Evolutionary conservation across 306 rosid species (phyloP), one percentile per base, ranked within the genome.

Genomic region (Alnus rubra): DNA sequence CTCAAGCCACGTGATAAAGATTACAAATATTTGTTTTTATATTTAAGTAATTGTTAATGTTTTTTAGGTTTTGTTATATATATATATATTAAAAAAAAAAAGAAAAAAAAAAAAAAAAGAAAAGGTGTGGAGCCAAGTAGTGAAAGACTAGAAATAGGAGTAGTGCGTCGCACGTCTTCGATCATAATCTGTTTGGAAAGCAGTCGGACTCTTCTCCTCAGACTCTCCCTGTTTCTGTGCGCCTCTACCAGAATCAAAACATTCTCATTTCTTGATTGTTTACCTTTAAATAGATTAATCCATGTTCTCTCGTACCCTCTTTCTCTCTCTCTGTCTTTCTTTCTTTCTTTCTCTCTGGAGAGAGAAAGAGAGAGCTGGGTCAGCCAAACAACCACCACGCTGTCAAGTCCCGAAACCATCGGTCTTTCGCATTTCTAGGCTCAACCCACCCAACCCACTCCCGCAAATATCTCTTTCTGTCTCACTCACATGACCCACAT

Each of bases 381-480:
- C 64, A 68, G 15, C 14, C 33, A 68, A 16, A 42, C 72, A 42
- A 42, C n/a, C 59, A 12, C 83, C 76, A 50, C 49, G 59, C 88
- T 79, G 87, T 81, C 86, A 77, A 67, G 1, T 72, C 82, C 78
- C 83, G 77, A 76, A 80, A 80, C 71, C 65, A 39, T 59, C 35
- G 88, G 88, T 44, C 55, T 71, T 77, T 81, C 88, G 85, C 78
- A 50, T 63, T 88, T 86, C 23, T 77, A 71, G 91, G 86, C 70
- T 28, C 52, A 74, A 73, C 51, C 51, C 80, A 28, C 75, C 4
- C 39, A 37, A 37, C 3, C 44, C 44, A 42, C 54, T 35, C 83
- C 84, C 88, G 74, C 70, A 84, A 82, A 55, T 86, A 80, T 83
- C 79, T 84, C 55, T 83, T 84, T 23, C 28, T 23, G 28, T 78